Conservation (phyloP, 2,329 filamentous ascomycete genomes). For the Ramularia endophylla region DNA sequence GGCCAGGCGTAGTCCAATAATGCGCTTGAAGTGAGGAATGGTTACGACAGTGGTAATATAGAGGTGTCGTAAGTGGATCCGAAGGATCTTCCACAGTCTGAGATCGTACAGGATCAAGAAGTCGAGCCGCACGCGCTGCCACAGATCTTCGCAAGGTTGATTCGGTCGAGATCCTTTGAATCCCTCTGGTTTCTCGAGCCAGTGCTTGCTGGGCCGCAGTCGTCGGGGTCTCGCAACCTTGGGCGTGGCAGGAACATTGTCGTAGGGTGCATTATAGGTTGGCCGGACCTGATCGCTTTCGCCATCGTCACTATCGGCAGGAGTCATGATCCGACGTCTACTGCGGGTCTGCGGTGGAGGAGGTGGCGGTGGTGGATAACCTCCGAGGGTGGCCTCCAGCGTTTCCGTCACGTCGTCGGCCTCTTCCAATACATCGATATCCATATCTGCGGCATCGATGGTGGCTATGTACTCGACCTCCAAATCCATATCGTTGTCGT, state of each 20-base stretch:
- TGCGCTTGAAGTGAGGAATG: slow-evolving; percentile 91
- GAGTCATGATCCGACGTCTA: slow-evolving; percentile 23
- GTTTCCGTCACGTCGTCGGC: slow-evolving; percentile 65
- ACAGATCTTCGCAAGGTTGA: slow-evolving; percentile 75
- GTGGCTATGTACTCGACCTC: slow-evolving; percentile 30
- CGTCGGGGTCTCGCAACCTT: slow-evolving; percentile 42
- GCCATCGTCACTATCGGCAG: slow-evolving; percentile 31
- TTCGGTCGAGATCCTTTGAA: slow-evolving; percentile 46
- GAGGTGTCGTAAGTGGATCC: slow-evolving; percentile 82
- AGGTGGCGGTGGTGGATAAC: slow-evolving; percentile 64
- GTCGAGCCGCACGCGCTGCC: slow-evolving; percentile 82
- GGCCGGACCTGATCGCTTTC: slow-evolving; percentile 46
- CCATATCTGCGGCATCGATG: slow-evolving; percentile 40
- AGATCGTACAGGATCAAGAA: slow-evolving; percentile 94
- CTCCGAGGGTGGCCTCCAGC: slow-evolving; percentile 71
- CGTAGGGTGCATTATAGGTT: slow-evolving; percentile 22
- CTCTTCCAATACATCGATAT: slow-evolving; percentile 41
- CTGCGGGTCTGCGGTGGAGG: slow-evolving; percentile 36
- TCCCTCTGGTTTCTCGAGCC: slow-evolving; percentile 71
- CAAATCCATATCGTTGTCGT: slow-evolving; percentile 43
- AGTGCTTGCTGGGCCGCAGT: slow-evolving; percentile 69
- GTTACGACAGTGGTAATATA: slow-evolving; percentile 96
- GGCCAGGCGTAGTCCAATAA: slow-evolving; percentile 88
- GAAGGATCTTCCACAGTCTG: slow-evolving; percentile 91
- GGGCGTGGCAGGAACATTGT: slow-evolving; percentile 78